Evolutionary conservation across 2,329 filamentous ascomycete species (phyloP).

Genomic region (Chrysoporthe deuterocubensis): DNA sequence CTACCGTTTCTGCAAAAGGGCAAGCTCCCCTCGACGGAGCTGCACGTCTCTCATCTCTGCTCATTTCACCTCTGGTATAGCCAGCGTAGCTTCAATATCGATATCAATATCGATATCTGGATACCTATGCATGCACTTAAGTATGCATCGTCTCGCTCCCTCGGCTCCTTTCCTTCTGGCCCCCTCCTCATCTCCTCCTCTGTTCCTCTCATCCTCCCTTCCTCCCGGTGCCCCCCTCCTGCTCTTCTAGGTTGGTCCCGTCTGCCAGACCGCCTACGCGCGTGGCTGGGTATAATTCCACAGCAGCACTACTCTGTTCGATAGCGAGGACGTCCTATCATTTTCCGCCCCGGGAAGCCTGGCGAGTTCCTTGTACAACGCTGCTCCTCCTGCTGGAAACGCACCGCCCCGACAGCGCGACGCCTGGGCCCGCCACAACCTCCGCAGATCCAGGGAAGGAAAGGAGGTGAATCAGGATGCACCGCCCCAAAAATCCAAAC

Average conservation of each 20-base stretch:
- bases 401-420: background rate
- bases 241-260: background rate
- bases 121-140: background rate
- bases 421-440: background rate
- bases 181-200: background rate
- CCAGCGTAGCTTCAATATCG: background rate
- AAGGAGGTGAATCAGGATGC: background rate
- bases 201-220: background rate
- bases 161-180: background rate
- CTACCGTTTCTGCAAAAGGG: conserved; percentile 23
- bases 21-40: conserved; percentile 21
- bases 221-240: background rate
- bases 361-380: conserved; percentile 14
- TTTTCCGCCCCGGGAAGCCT: conserved; percentile 4
- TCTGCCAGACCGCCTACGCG: background rate
- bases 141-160: conserved; percentile 6
- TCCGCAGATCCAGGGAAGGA: background rate
- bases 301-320: conserved; percentile 4
- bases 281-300: conserved; percentile 1
- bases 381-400: conserved; percentile 8
- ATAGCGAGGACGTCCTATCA: background rate
- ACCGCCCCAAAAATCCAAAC: background rate
- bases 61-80: background rate
- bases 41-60: conserved; percentile 9
- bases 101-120: background rate